Evolutionary conservation across 768 basidiomycete species (phyloP).

Genomic region (Collybiopsis luxurians): DNA sequence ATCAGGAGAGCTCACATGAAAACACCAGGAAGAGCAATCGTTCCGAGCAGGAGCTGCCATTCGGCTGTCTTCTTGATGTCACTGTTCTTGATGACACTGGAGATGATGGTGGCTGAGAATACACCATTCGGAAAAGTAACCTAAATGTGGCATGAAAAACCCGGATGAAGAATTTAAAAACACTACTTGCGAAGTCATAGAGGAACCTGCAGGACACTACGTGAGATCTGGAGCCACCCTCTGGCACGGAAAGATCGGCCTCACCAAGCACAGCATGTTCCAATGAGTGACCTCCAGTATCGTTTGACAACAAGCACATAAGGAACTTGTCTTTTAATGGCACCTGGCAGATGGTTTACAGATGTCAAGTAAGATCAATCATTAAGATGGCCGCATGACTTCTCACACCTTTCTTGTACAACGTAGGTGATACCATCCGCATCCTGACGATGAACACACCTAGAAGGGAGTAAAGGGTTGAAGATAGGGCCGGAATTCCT

Average conservation of each 20-base stretch:
- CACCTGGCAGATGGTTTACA: conserved; percentile 26
- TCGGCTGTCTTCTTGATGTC: conserved; percentile 61
- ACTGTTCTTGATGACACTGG: conserved; percentile 55
- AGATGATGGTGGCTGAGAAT: conserved; percentile 66
- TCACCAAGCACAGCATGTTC: conserved; percentile 73
- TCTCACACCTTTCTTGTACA: conserved; percentile 57
- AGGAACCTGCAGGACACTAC: conserved; percentile 46
- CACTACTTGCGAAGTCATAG: conserved; percentile 55
- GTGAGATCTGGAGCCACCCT: neutral
- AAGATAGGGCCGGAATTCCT: neutral
- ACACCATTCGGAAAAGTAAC: conserved; percentile 74
- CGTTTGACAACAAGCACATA: conserved; percentile 56
- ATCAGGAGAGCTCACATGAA: conserved; percentile 32
- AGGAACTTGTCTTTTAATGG: conserved; percentile 37
- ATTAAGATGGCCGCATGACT: neutral
- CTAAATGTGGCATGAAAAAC: conserved; percentile 23
- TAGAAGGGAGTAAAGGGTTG: neutral
- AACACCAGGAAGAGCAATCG: conserved; percentile 62
- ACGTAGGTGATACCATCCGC: conserved; percentile 65
- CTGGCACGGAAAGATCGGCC: conserved; percentile 10
- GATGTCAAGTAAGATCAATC: neutral
- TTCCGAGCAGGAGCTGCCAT: conserved; percentile 64
- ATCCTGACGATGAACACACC: conserved; percentile 70
- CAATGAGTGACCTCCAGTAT: conserved; percentile 69
- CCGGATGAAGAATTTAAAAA: neutral